phyloP scores from a whole-genome alignment of 73 alveolate genomes.

The Halteria grandinella region DNA sequence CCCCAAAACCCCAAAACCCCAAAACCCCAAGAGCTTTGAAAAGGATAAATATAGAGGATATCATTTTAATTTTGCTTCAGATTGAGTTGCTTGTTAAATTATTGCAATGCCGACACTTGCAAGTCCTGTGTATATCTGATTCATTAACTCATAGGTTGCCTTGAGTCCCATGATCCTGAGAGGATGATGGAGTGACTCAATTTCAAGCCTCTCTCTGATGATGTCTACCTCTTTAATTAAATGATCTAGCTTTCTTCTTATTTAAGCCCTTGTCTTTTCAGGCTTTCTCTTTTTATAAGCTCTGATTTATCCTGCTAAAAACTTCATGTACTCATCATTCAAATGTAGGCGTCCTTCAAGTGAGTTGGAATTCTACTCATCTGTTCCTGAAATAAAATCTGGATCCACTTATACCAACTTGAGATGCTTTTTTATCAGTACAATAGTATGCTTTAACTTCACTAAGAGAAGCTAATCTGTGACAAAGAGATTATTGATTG shows the following conservation, averaged over 20 bases:
- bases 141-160: slow-evolving; percentile 12
- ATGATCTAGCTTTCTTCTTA: background rate
- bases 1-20: too few relatives aligned
- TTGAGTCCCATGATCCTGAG: slow-evolving; percentile 2
- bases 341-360: too few relatives aligned
- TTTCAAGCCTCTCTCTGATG: slow-evolving; percentile 1
- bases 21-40: too few relatives aligned
- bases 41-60: too few relatives aligned
- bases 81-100: too few relatives aligned
- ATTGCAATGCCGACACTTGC: slow-evolving; percentile 9
- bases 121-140: slow-evolving; percentile 6
- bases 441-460: background rate
- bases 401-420: background rate
- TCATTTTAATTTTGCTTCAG: too few relatives aligned
- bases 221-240: slow-evolving; percentile 6
- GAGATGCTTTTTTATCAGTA: background rate
- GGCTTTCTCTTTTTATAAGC: background rate
- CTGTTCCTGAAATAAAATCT: too few relatives aligned
- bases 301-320: background rate
- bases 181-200: slow-evolving; percentile 1
- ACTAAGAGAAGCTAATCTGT: slow-evolving; percentile 9
- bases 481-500: slow-evolving; percentile 9
- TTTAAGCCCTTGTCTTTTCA: background rate
- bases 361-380: too few relatives aligned
- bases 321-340: too few relatives aligned